Percentiles rank a stretch among this genome's conserved stretches.
phyloP scores from a whole-genome alignment of 352 stramenopile genomes.

The Globisporangium takayamanum region DNA sequence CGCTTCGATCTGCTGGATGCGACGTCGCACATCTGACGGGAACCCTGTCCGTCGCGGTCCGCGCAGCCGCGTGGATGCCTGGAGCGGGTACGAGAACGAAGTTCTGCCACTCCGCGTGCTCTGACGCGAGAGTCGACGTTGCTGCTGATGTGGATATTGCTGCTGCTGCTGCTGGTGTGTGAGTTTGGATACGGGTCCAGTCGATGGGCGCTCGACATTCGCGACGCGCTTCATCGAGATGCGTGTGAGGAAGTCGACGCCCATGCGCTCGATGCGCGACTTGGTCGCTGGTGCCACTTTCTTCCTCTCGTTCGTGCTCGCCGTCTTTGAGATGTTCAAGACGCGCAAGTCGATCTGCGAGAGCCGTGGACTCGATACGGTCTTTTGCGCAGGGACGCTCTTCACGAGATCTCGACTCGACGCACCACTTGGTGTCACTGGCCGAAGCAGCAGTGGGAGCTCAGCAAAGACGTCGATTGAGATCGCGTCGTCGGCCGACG shows the following conservation, averaged over 20 bases:
- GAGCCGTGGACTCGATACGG: not conserved
- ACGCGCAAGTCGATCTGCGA: conserved; percentile 3
- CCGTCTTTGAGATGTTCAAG: not conserved
- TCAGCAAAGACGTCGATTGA: conserved; percentile 43
- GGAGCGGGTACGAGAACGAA: not conserved
- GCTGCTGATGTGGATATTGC: conserved; percentile 2
- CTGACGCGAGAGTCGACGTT: not conserved
- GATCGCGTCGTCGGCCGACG: conserved; percentile 12
- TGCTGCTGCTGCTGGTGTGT: conserved; percentile 2
- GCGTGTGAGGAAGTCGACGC: conserved; percentile 29
- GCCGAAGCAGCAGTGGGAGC: conserved; percentile 30
- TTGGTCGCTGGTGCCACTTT: conserved; percentile 9
- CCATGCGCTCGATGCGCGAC: conserved; percentile 37
- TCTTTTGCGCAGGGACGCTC: no score
- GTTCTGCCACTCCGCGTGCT: not conserved
- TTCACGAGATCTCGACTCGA: no score
- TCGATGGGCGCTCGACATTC: conserved; percentile 9
- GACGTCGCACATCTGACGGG: conserved; percentile 14
- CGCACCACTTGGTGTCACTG: not conserved
- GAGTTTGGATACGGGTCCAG: not conserved
- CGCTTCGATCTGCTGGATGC: conserved; percentile 28
- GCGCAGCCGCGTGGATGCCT: not conserved
- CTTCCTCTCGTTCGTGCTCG: conserved; percentile 2
- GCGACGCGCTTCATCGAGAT: conserved; percentile 31
- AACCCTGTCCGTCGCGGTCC: conserved; percentile 18